A percentile compares a stretch with the other conserved stretches of the same genome.
phyloP scores from a whole-genome alignment of 306 rosid species.

The Quercus gilva region DNA sequence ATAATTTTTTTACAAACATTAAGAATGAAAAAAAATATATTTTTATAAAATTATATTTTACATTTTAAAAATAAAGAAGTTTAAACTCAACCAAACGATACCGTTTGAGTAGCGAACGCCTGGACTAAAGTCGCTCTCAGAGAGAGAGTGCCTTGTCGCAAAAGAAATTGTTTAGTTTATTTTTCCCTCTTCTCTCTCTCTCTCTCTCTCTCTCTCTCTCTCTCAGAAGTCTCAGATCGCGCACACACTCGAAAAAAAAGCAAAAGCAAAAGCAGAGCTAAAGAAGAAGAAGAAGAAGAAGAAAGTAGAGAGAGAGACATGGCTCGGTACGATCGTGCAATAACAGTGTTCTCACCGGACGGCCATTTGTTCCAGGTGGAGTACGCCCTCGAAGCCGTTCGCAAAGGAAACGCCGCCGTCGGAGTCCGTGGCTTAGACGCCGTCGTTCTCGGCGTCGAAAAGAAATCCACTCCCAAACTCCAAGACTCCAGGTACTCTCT shows the following conservation, averaged over 20 bases:
- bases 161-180: neutral
- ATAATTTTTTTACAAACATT: too few species aligned
- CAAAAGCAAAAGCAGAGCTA: neutral
- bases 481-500: slow-evolving; percentile 47
- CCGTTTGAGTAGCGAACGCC: too few species aligned
- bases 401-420: slow-evolving; percentile 64
- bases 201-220: too few species aligned
- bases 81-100: too few species aligned
- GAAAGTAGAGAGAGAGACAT: neutral
- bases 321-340: slow-evolving; percentile 64
- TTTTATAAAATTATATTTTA: too few species aligned
- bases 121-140: too few species aligned
- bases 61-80: too few species aligned
- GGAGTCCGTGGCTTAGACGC: slow-evolving; percentile 58
- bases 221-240: neutral
- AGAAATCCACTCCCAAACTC: slow-evolving; percentile 57
- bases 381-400: slow-evolving; percentile 63
- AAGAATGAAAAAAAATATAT: too few species aligned
- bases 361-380: slow-evolving; percentile 58
- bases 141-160: neutral
- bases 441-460: slow-evolving; percentile 62
- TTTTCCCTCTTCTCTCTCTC: neutral
- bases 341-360: slow-evolving; percentile 56
- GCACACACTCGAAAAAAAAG: neutral
- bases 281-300: neutral